Conservation (phyloP, 345 rosid species). For the Populus euphratica region DNA sequence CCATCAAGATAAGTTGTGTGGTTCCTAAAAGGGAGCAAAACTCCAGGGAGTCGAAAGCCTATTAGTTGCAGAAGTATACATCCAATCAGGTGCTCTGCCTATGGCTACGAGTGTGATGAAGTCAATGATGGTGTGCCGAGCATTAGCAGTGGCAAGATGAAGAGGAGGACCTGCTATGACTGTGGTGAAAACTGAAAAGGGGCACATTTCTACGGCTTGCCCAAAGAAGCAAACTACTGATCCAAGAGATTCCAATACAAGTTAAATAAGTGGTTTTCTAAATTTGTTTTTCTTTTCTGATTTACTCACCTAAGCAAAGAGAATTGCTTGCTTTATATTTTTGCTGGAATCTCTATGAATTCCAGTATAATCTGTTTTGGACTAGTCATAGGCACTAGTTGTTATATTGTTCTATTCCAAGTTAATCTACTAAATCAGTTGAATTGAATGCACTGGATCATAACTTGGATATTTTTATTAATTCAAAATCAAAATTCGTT, state of each 20-base stretch:
- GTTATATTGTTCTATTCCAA: not conserved
- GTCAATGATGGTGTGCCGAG: not conserved
- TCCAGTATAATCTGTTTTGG: not conserved
- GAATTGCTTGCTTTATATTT: not conserved
- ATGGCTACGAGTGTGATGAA: not conserved
- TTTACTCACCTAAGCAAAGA: not conserved
- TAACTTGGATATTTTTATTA: not conserved
- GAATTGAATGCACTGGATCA: not conserved
- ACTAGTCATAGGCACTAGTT: not conserved
- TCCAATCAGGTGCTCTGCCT: conserved; percentile 12
- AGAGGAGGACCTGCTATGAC: conserved; percentile 69
- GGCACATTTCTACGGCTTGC: conserved; percentile 74
- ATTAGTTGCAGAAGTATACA: conserved; percentile 16
- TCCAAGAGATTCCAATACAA: conserved; percentile 19
- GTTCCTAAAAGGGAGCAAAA: conserved; percentile 43
- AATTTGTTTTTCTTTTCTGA: not conserved
- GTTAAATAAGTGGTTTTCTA: not conserved
- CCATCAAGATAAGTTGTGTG: conserved; percentile 83
- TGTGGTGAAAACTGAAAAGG: conserved; percentile 78
- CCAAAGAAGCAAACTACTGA: conserved; percentile 47
- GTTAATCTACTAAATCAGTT: not conserved
- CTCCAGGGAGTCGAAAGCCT: not conserved
- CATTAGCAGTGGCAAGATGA: conserved; percentile 52
- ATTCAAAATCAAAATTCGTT: not conserved
- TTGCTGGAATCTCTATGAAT: not conserved